A percentile compares a stretch with the other conserved stretches of the same genome.
phyloP scores from a whole-genome alignment of 1,284 basidiomycete genomes.

The Microbotryomycetes sp. region DNA sequence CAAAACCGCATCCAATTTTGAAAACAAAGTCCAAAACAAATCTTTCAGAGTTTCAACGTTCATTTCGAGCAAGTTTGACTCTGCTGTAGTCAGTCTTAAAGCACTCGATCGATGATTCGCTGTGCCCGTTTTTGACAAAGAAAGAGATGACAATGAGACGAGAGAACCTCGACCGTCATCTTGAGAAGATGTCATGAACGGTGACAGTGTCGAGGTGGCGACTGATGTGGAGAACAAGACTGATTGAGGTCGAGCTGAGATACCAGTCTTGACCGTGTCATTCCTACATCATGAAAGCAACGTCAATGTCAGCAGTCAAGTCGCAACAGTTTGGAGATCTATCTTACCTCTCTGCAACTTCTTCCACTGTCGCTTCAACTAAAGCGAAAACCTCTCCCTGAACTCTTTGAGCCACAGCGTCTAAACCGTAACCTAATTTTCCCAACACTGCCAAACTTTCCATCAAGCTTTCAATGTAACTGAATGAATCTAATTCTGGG shows the following conservation, averaged over 20 bases:
- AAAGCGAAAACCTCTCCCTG: conserved; percentile 77
- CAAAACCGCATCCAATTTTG: conserved; percentile 90
- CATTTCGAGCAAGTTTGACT: conserved; percentile 57
- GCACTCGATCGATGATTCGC: conserved; percentile 25
- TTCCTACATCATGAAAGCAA: conserved; percentile 16
- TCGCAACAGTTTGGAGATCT: conserved; percentile 43
- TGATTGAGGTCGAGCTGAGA: conserved; percentile 7
- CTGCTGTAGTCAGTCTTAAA: conserved; percentile 69
- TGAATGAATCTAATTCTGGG: conserved; percentile 87
- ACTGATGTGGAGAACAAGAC: neutral
- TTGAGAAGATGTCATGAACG: neutral
- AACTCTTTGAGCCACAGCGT: conserved; percentile 75
- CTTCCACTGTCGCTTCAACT: conserved; percentile 79
- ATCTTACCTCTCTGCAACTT: conserved; percentile 74
- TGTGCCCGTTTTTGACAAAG: neutral
- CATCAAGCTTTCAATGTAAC: conserved; percentile 87
- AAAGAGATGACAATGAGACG: conserved; percentile 15
- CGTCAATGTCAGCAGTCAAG: neutral
- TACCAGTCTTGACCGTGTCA: conserved; percentile 20
- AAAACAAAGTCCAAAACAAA: conserved; percentile 96
- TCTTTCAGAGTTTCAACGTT: conserved; percentile 84
- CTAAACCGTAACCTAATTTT: conserved; percentile 76
- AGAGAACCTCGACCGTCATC: conserved; percentile 6
- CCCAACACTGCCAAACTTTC: conserved; percentile 88
- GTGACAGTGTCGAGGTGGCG: neutral